Evolutionary conservation across 2,329 filamentous ascomycete species (phyloP), one percentile per base, ranked within the genome.

Genomic region (Cladophialophora bantiana): DNA sequence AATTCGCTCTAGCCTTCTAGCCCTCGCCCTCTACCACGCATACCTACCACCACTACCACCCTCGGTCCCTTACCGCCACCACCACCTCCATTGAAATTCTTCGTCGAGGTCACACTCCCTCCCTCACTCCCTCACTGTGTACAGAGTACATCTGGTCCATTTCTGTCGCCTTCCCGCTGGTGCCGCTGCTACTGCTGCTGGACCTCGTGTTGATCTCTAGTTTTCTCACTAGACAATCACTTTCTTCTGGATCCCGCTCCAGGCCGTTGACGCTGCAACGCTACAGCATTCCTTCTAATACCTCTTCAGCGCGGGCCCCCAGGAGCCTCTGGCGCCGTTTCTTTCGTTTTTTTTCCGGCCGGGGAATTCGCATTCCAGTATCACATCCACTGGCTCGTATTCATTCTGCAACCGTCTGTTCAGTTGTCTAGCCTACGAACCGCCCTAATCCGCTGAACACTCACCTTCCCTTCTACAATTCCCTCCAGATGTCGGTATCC

Each of bases 271-370:
- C 18, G 18, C 45, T 50, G 20, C 32, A 59, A 65, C 67, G 58
- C 63, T 58, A 68, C 67, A 53, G 67, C 67, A 69, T 69, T 69
- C 67, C 61, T 66, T 61, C 64, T 42, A 34, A 50, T 20, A 59
- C 59, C n/a, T 48, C 36, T n/a, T 38, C 56, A 62, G 52, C 59
- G 52, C 59, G 59, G 59, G 59, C 59, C 58, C 20, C 35, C 13
- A 40, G 32, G 57, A 18, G 18, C 18, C 34, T 54, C 2, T 34
- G 20, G 12, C 38, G 40, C 48, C 18, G 35, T 38, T 40, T 38
- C 36, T 62, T 40, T 35, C 59, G 58, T 54, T 50, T 64, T 56
- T 58, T 34, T 55, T 31, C n/a, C 52, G n/a, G 50, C 40, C 64
- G 53, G 35, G 42, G 42, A 66, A 35, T 48, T 54, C 61, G 54